Evolutionary conservation across 1,139 yeast species (phyloP).

Genomic region (Geotrichum candidum): DNA sequence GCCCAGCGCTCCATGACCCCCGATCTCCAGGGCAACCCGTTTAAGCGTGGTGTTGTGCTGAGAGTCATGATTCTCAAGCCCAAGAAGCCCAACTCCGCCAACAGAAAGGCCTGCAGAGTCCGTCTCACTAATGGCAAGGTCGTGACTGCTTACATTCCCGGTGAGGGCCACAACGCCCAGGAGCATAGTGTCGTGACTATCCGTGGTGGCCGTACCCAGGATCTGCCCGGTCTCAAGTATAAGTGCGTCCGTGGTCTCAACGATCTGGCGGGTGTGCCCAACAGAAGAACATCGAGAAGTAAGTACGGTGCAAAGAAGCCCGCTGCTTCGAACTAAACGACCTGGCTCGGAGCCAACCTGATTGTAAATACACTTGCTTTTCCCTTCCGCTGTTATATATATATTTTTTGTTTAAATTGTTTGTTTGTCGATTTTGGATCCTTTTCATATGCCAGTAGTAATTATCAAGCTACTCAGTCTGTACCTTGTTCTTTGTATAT

Average conservation of each 20-base stretch:
- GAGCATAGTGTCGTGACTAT: slow-evolving; percentile 95
- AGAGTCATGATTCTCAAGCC: slow-evolving; percentile 94
- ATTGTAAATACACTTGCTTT: background rate
- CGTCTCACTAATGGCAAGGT: slow-evolving; percentile 85
- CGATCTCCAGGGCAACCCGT: slow-evolving; percentile 74
- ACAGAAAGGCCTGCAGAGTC: slow-evolving; percentile 94
- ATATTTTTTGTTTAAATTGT: background rate
- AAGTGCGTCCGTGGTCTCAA: slow-evolving; percentile 89
- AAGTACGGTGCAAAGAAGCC: slow-evolving; percentile 95
- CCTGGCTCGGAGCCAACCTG: background rate
- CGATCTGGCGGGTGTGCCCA: slow-evolving; percentile 93
- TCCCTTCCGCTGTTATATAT: background rate
- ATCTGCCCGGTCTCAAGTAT: slow-evolving; percentile 96
- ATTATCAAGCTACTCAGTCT: background rate
- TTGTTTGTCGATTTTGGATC: background rate
- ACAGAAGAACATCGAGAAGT: slow-evolving; percentile 81
- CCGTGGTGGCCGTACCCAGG: slow-evolving; percentile 97
- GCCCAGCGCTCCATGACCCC: slow-evolving; percentile 68
- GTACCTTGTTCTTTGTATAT: background rate
- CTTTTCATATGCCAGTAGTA: background rate
- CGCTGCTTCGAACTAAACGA: slow-evolving; percentile 26
- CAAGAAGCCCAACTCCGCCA: slow-evolving; percentile 97
- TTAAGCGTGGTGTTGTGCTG: slow-evolving; percentile 88
- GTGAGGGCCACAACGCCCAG: slow-evolving; percentile 97
- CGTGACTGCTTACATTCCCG: slow-evolving; percentile 91